These are phyloP conservation scores for Penicillium sp. DNA, from an alignment of 2,329 filamentous ascomycete species.

Conservation along the genomic window DNA sequence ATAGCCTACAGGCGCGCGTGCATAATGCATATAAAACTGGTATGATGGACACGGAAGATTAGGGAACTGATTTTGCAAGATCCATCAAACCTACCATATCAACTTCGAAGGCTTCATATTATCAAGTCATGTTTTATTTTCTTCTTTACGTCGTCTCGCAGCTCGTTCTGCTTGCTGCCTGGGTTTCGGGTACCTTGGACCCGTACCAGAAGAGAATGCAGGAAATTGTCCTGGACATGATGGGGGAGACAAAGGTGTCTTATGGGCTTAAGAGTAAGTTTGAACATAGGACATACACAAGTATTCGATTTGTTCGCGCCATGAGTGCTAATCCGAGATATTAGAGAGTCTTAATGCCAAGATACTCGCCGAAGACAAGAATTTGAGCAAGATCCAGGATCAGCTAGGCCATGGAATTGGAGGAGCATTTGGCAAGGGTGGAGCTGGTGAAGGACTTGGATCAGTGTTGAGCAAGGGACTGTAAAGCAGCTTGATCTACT, in stretches of 20 bases:
- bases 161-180: slow-evolving; percentile 21
- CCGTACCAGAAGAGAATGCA: slow-evolving; percentile 30
- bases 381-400: slow-evolving; percentile 27
- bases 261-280: slow-evolving; percentile 28
- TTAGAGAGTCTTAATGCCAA: slow-evolving; percentile 26
- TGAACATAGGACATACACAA: background rate
- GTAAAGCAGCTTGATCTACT: background rate
- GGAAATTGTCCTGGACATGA: slow-evolving; percentile 28
- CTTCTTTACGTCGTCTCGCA: slow-evolving; percentile 18
- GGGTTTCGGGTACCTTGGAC: slow-evolving; percentile 32
- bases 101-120: background rate
- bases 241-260: slow-evolving; percentile 31
- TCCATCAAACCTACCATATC: too few species aligned
- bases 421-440: slow-evolving; percentile 25
- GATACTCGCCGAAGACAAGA: slow-evolving; percentile 25
- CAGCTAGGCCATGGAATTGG: slow-evolving; percentile 23
- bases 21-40: background rate
- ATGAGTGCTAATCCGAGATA: background rate
- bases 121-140: slow-evolving; percentile 14
- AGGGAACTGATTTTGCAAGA: background rate
- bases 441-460: slow-evolving; percentile 19
- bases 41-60: background rate
- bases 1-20: slow-evolving; percentile 11
- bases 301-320: background rate
- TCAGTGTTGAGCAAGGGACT: slow-evolving; percentile 23